phyloP scores from a whole-genome alignment of 2,329 filamentous ascomycete species.

The Colletotrichum cuscutae region DNA sequence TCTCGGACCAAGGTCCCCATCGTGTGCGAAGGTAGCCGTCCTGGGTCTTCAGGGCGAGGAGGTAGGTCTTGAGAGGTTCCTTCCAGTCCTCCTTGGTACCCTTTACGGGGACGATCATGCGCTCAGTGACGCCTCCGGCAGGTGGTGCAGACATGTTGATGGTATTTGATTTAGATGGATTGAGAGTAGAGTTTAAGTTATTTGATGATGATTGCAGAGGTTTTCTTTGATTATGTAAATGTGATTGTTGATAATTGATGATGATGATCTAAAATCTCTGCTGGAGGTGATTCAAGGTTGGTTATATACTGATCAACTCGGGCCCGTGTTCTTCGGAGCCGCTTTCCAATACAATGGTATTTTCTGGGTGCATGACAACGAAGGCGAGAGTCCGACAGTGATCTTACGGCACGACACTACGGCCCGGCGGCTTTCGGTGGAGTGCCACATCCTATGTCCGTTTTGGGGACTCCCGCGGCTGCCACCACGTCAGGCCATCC shows the following conservation, averaged over 20 bases:
- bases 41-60: conserved; percentile 22
- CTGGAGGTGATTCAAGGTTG: neutral
- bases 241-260: neutral
- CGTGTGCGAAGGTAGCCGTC: conserved; percentile 28
- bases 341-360: neutral
- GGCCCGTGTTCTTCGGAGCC: neutral
- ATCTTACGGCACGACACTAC: neutral
- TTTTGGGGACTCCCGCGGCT: neutral
- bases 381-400: neutral
- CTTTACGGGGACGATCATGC: conserved; percentile 26
- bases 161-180: neutral
- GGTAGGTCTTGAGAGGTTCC: conserved; percentile 25
- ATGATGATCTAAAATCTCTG: neutral
- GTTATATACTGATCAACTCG: neutral
- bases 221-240: neutral
- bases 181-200: neutral
- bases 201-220: neutral
- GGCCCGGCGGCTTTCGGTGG: neutral
- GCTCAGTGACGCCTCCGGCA: conserved; percentile 13
- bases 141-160: conserved; percentile 15
- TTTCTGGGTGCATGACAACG: neutral
- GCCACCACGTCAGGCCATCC: neutral
- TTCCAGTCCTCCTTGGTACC: conserved; percentile 30
- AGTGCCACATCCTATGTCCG: neutral
- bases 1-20: conserved; percentile 30